phyloP scores from a whole-genome alignment of 208 protist genomes.

The Angomonas deanei region DNA sequence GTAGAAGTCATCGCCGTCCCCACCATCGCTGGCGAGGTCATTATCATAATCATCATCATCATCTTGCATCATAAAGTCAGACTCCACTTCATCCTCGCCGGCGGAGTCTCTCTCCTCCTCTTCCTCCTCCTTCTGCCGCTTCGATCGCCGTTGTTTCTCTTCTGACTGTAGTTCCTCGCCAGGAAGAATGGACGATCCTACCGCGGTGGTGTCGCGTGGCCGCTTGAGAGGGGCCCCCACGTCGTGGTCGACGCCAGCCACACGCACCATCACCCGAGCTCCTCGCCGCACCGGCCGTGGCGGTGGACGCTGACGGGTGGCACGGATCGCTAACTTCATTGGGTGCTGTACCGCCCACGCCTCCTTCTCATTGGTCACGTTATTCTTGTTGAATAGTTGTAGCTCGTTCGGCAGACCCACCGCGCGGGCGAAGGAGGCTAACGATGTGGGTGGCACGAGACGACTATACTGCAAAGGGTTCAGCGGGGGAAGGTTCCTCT shows the following conservation, averaged over 20 bases:
- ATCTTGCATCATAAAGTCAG: slow-evolving; percentile 33
- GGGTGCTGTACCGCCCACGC: slow-evolving; percentile 15
- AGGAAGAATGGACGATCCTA: background rate
- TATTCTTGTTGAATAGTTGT: no score
- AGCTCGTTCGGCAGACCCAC: slow-evolving; percentile 37
- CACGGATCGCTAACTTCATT: slow-evolving; percentile 37
- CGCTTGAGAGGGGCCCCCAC: background rate
- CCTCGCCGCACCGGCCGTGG: slow-evolving; percentile 56
- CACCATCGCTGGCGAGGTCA: slow-evolving; percentile 24
- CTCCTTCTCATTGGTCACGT: no score
- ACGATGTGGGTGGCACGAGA: slow-evolving; percentile 16
- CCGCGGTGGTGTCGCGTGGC: background rate
- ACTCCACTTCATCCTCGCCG: slow-evolving; percentile 47
- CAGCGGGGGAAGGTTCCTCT: slow-evolving; percentile 26
- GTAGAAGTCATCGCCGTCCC: slow-evolving; percentile 40
- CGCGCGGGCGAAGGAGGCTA: slow-evolving; percentile 10
- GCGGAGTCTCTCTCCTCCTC: slow-evolving; percentile 15
- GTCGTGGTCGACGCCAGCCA: slow-evolving; percentile 7
- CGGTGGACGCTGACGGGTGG: slow-evolving; percentile 27
- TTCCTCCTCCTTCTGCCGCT: background rate
- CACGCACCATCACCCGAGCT: slow-evolving; percentile 49
- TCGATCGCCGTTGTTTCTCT: background rate
- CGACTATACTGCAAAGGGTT: slow-evolving; percentile 75
- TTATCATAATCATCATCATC: slow-evolving; percentile 51
- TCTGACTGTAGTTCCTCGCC: slow-evolving; percentile 26